Evolutionary conservation across 1,139 yeast genomes (phyloP).

Genomic region (Scheffersomyces insectosa): DNA sequence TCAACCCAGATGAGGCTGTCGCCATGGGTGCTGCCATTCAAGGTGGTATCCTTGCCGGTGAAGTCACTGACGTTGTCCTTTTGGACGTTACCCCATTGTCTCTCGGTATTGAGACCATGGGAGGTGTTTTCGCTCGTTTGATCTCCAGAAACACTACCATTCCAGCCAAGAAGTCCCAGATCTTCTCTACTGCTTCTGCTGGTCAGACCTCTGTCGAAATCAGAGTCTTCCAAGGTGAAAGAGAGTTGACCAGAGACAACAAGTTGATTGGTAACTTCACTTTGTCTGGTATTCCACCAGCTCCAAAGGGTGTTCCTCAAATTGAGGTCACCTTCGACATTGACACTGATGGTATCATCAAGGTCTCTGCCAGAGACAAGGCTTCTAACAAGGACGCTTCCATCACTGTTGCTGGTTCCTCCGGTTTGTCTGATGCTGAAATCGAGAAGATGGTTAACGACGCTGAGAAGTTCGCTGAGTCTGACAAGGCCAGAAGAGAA

Average conservation of each 20-base stretch:
- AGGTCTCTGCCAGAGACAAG: constrained; percentile 98
- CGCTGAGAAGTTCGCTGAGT: constrained; percentile 96
- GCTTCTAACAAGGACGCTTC: constrained; percentile 98
- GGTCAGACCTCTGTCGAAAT: constrained; percentile 99
- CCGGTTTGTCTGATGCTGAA: constrained; percentile 95
- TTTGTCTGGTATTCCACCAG: constrained; percentile 95
- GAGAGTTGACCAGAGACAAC: constrained; percentile 98
- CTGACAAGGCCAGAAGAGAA: constrained; percentile 94
- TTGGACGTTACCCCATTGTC: constrained; percentile 98
- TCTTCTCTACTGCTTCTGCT: constrained; percentile 97
- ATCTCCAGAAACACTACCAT: constrained; percentile 97
- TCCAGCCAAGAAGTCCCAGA: constrained; percentile 96
- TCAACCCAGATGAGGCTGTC: constrained; percentile 99
- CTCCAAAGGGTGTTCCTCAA: constrained; percentile 99
- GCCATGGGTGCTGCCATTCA: constrained; percentile 99
- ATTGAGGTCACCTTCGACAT: constrained; percentile 97
- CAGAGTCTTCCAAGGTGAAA: constrained; percentile 99
- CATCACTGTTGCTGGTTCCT: constrained; percentile 97
- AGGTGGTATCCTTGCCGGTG: constrained; percentile 99
- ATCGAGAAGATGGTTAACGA: constrained; percentile 98
- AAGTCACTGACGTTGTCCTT: constrained; percentile 90
- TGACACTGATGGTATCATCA: constrained; percentile 98
- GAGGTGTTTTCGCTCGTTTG: constrained; percentile 97
- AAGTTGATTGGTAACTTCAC: constrained; percentile 98
- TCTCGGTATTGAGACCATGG: constrained; percentile 97